phyloP scores from a whole-genome alignment of 495 filamentous ascomycete genomes.

The Collariella sp. region DNA sequence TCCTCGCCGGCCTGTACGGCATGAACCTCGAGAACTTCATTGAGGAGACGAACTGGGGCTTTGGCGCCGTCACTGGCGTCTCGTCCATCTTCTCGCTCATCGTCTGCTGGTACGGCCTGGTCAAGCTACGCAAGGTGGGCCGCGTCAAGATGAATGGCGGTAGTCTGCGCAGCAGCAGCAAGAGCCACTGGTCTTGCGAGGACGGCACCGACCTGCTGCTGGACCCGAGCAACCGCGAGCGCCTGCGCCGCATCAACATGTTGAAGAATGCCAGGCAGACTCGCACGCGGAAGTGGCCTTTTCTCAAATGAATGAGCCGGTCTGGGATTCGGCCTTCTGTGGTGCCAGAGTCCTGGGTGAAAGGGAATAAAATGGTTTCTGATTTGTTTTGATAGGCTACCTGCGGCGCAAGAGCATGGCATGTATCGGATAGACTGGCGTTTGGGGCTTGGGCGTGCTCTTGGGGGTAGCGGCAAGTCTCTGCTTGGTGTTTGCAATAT shows the following conservation, averaged over 20 bases:
- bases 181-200: constrained; percentile 37
- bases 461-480: constrained; percentile 1
- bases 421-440: constrained; percentile 10
- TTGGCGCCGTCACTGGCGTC: constrained; percentile 59
- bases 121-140: constrained; percentile 76
- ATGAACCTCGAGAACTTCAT: constrained; percentile 99
- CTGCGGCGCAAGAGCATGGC: background rate
- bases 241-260: constrained; percentile 38
- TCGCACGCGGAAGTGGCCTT: constrained; percentile 28
- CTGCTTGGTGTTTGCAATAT: constrained; percentile 3
- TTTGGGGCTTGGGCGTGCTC: background rate
- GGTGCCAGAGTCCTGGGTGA: background rate
- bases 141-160: constrained; percentile 76
- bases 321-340: too few species aligned
- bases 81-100: constrained; percentile 65
- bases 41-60: constrained; percentile 89
- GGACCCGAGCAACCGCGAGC: constrained; percentile 39
- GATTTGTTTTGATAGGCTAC: background rate
- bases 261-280: constrained; percentile 33
- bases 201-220: constrained; percentile 35
- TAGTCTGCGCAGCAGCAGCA: constrained; percentile 21
- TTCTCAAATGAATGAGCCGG: background rate
- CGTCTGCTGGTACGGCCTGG: constrained; percentile 71
- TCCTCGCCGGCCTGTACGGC: constrained; percentile 93
- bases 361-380: background rate